Evolutionary conservation across 345 rosid genomes (phyloP), one percentile per base, ranked within the genome.

Genomic region (Bruguiera sexangula): DNA sequence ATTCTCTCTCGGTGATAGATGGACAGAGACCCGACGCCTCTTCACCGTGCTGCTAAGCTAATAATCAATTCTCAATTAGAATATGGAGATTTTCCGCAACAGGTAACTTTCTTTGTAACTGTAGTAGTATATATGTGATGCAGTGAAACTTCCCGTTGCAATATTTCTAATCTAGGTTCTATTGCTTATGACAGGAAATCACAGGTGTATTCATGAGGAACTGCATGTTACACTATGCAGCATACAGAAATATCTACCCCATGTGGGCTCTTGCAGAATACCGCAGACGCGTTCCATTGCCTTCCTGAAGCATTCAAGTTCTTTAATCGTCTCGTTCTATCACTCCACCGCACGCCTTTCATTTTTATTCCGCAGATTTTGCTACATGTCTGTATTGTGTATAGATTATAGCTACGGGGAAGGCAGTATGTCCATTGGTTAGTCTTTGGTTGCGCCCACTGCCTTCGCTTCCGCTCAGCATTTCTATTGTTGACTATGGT

Each of bases 71-170:
- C 58, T 18, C 81, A 78, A 53, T 24, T 78, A 43, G 81, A 78
- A 55, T 72, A 74, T 46, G 81, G 81, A 6, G 81, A 78, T 67
- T 78, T 69, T 62, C 81, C 81, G 13, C 81, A 78, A 37, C 59
- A 77, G 80, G 80, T 69, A 73, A 73, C 48, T 39, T 9, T 39
- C 48, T 39, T 39, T 8, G 2, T 55, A 8, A 55, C 59, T 2
- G 9, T 11, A 11, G 48, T 39, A 11, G 48, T 34, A 7, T 34
- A 34, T 34, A 1, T 8, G 9, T 34, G 37, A 9, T 7, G 37
- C 37, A 10, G 48, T 39, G 48, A 15, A 11, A 39, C 48, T 11
- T 39, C 16, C 16, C 2, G 4, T 39, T 39, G 57, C n/a, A 20
- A 51, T 15, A 18, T 51, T 51, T 16, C 18, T 51, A 51, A 51